Conservation (phyloP, 495 filamentous ascomycete genomes). For the Neurospora intermedia region DNA sequence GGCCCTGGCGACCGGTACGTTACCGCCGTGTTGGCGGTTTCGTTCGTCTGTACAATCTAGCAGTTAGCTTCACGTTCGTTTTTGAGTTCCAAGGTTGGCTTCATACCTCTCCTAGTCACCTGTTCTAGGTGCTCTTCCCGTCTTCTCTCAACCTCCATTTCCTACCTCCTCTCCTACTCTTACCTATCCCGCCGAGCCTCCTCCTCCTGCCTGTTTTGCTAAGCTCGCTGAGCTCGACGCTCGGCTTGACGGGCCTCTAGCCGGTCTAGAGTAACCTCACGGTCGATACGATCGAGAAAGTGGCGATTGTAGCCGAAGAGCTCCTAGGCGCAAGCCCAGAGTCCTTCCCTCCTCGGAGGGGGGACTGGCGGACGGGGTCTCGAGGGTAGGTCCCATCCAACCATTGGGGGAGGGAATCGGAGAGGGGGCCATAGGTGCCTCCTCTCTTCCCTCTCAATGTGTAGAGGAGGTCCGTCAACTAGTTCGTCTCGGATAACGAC, state of each 20-base stretch:
- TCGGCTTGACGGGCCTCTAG: neutral
- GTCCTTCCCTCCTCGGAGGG: neutral
- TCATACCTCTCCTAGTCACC: neutral
- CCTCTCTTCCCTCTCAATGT: neutral
- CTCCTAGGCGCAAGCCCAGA: neutral
- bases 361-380: neutral
- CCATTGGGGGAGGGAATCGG: neutral
- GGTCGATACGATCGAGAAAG: neutral
- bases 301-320: neutral
- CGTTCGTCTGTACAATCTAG: neutral
- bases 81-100: neutral
- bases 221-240: neutral
- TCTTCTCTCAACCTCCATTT: neutral
- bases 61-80: neutral
- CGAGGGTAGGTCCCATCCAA: neutral
- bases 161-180: neutral
- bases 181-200: neutral
- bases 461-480: neutral
- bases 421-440: neutral
- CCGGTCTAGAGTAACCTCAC: neutral
- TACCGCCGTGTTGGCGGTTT: neutral
- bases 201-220: neutral
- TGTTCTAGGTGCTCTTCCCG: neutral
- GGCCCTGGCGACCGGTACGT: neutral
- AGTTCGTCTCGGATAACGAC: neutral